A percentile compares a stretch with the other conserved stretches of the same genome.
Evolutionary conservation across 768 basidiomycete species (phyloP).

Genomic region (Gloeopeniophorella convolvens): DNA sequence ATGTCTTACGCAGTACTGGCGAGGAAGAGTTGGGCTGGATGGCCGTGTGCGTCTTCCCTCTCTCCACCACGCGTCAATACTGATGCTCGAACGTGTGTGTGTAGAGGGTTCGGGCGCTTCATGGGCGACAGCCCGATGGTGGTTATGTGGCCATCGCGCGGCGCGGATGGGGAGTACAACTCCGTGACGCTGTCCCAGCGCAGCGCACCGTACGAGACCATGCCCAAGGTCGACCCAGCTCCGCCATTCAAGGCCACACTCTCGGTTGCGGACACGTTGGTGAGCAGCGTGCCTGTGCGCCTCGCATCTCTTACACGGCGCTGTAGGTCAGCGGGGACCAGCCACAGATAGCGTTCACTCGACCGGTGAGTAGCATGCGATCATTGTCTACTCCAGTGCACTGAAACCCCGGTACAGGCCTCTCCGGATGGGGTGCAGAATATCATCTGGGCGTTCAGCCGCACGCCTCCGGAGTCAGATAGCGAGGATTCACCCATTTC

Average conservation of each 20-base stretch:
- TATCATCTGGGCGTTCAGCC: constrained; percentile 58
- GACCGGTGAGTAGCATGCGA: constrained; percentile 33
- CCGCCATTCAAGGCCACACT: constrained; percentile 48
- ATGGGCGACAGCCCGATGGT: constrained; percentile 63
- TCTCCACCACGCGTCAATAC: background rate
- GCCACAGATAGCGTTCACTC: constrained; percentile 12
- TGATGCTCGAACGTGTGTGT: background rate
- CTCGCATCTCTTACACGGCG: no score
- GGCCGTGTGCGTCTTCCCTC: constrained; percentile 19
- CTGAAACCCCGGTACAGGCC: constrained; percentile 30
- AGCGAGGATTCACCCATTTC: constrained; percentile 38
- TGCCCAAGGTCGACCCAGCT: constrained; percentile 48
- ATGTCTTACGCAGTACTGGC: constrained; percentile 19
- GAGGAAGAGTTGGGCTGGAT: constrained; percentile 23
- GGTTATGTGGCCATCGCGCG: constrained; percentile 60
- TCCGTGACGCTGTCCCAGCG: constrained; percentile 63
- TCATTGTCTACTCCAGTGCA: no score
- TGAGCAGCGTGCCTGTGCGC: constrained; percentile 26
- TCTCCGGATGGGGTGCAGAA: constrained; percentile 34
- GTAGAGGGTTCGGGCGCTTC: constrained; percentile 50
- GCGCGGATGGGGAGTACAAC: constrained; percentile 33
- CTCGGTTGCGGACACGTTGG: constrained; percentile 28
- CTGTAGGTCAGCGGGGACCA: background rate
- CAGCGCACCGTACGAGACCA: constrained; percentile 40
- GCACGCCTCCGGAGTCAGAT: constrained; percentile 40